phyloP scores from a whole-genome alignment of 2,329 filamentous ascomycete genomes.

The Paracorniculantispora psalliotae region DNA sequence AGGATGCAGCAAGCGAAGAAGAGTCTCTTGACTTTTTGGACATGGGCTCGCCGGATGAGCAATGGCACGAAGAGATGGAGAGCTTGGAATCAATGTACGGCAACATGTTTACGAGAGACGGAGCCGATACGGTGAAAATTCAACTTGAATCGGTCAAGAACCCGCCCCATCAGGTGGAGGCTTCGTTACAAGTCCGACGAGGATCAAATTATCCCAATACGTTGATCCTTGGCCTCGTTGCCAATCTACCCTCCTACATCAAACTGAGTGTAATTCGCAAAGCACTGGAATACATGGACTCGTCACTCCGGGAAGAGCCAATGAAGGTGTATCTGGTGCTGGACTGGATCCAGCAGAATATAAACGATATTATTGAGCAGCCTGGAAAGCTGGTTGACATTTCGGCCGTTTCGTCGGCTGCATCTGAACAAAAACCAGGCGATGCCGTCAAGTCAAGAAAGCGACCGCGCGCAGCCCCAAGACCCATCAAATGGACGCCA shows the following conservation, averaged over 20 bases:
- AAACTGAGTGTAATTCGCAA: constrained; percentile 81
- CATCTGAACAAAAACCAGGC: constrained; percentile 45
- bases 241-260: constrained; percentile 82
- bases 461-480: constrained; percentile 43
- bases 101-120: constrained; percentile 60
- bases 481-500: constrained; percentile 58
- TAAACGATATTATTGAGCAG: constrained; percentile 75
- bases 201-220: constrained; percentile 68
- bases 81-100: constrained; percentile 84
- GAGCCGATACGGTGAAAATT: constrained; percentile 64
- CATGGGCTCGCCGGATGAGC: constrained; percentile 50
- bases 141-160: constrained; percentile 54
- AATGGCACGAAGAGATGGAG: constrained; percentile 81
- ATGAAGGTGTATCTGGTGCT: constrained; percentile 85
- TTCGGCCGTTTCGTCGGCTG: constrained; percentile 67
- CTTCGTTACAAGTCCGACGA: constrained; percentile 62
- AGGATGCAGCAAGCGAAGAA: constrained; percentile 28
- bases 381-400: constrained; percentile 83
- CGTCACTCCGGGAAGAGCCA: constrained; percentile 71
- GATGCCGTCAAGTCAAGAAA: constrained; percentile 25
- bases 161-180: constrained; percentile 46
- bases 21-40: constrained; percentile 41
- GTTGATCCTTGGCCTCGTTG: constrained; percentile 64
- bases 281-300: constrained; percentile 64
- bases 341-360: constrained; percentile 85